Evolutionary conservation across 2,329 filamentous ascomycete species (phyloP).

Genomic region (Alternaria rosae): DNA sequence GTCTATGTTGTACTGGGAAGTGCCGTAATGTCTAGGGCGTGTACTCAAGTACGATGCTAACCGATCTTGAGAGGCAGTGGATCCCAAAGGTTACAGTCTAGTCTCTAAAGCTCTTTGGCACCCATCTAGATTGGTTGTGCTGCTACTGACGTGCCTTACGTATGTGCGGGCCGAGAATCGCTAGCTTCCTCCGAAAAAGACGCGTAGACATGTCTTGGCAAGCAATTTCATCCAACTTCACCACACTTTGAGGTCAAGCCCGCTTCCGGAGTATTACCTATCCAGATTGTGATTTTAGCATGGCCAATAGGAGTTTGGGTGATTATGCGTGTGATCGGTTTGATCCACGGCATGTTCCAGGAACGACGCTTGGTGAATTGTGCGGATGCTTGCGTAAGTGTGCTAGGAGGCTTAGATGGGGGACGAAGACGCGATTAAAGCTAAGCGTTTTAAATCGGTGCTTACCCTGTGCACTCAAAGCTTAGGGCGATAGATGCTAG

Average conservation of each 20-base stretch:
- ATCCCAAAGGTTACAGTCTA: background rate
- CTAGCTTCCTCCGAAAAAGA: background rate
- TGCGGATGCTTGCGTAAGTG: background rate
- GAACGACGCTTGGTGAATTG: background rate
- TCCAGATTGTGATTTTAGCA: background rate
- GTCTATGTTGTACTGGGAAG: background rate
- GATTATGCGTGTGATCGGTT: background rate
- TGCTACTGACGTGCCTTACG: background rate
- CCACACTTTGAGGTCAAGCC: background rate
- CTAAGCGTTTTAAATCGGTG: background rate
- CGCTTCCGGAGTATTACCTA: background rate
- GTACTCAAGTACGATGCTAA: background rate
- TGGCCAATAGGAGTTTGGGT: background rate
- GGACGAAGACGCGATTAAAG: background rate
- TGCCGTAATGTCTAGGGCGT: background rate
- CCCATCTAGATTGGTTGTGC: background rate
- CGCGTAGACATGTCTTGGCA: conserved; percentile 1
- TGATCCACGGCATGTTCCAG: background rate
- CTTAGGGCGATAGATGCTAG: background rate
- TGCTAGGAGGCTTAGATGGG: background rate
- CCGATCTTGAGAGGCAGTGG: background rate
- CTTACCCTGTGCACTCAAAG: background rate
- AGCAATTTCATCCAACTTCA: background rate
- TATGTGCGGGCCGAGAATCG: background rate
- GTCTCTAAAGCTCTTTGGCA: background rate